phyloP scores from a whole-genome alignment of 257 asterid genomes.

The Solanum rostratum region DNA sequence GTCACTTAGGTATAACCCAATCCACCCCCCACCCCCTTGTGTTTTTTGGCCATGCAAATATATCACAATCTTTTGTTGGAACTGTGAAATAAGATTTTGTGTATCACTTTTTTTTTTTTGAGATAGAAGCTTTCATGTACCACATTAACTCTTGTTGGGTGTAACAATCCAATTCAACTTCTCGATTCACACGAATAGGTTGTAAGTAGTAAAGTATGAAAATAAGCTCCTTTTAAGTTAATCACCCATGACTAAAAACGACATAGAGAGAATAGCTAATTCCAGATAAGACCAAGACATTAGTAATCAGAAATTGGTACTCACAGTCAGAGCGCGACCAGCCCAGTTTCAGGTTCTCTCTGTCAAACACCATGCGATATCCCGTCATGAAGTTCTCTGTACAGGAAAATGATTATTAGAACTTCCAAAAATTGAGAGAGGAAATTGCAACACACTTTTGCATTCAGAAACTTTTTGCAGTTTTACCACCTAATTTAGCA shows the following conservation, averaged over 20 bases:
- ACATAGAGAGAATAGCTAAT: neutral
- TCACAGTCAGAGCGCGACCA: constrained; percentile 77
- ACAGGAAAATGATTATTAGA: neutral
- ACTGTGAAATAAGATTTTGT: neutral
- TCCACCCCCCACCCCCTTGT: neutral
- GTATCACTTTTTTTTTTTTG: neutral
- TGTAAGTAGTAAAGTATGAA: neutral
- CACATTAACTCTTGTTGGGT: neutral
- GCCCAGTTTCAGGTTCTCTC: constrained; percentile 62
- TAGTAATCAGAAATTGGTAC: constrained; percentile 14
- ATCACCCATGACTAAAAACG: neutral
- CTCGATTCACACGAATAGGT: neutral
- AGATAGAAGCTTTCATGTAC: neutral
- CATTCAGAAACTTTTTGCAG: neutral
- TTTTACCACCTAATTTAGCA: neutral
- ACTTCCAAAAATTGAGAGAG: neutral
- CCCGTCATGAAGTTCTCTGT: constrained; percentile 92
- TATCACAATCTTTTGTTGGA: neutral
- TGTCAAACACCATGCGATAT: constrained; percentile 68
- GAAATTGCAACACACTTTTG: neutral
- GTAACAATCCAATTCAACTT: neutral
- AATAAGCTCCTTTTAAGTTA: neutral
- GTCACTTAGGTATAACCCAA: neutral
- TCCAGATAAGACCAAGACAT: neutral
- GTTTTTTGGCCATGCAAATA: neutral